Conservation (phyloP, 2,329 filamentous ascomycete species). For the Hirsutella thompsonii region DNA sequence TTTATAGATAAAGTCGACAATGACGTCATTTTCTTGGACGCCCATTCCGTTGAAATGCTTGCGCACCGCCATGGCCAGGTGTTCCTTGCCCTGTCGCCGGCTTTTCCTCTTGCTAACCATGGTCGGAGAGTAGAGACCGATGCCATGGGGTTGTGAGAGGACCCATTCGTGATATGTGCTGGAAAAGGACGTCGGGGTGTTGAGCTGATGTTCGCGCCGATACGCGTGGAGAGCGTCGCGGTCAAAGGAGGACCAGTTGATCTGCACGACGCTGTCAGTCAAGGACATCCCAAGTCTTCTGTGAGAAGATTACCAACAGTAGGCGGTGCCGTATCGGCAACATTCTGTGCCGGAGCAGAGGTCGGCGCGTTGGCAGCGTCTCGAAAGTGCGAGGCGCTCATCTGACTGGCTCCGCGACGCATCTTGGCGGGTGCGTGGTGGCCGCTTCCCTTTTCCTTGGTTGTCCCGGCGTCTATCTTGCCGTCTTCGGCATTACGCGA, state of each 20-base stretch:
- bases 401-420: conserved; percentile 40
- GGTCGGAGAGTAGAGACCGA: conserved; percentile 62
- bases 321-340: conserved; percentile 17
- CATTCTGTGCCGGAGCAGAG: conserved; percentile 16
- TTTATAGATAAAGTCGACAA: conserved; percentile 67
- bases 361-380: conserved; percentile 28
- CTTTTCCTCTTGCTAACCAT: conserved; percentile 55
- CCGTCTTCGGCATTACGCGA: conserved; percentile 29
- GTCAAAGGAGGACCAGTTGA: conserved; percentile 57
- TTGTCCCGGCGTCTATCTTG: conserved; percentile 25
- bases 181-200: conserved; percentile 57
- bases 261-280: conserved; percentile 18
- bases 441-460: conserved; percentile 31
- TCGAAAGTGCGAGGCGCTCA: conserved; percentile 20
- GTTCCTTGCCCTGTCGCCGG: conserved; percentile 56
- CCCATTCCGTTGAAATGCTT: conserved; percentile 76
- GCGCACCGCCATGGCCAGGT: conserved; percentile 57
- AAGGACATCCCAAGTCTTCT: not conserved
- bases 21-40: conserved; percentile 70
- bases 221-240: conserved; percentile 59
- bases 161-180: conserved; percentile 49
- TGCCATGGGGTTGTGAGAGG: conserved; percentile 45
- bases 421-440: conserved; percentile 38
- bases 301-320: conserved; percentile 8
- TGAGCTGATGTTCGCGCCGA: conserved; percentile 59